These are phyloP conservation scores for Ogataea saltuana DNA, from an alignment of 805 yeast species.

Conservation along the genomic window DNA sequence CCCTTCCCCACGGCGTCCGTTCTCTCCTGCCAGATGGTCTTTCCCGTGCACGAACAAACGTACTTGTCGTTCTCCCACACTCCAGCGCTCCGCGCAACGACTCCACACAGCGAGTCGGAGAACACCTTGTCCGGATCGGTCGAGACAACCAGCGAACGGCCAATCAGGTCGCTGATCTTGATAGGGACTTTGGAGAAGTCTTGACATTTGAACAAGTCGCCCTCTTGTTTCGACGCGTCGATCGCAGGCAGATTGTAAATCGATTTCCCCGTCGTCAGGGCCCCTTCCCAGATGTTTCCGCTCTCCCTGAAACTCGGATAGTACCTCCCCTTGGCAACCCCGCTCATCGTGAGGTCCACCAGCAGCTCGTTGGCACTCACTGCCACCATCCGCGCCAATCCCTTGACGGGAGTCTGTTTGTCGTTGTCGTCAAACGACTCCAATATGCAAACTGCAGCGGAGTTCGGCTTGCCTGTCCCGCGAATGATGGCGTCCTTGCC, in stretches of 20 bases:
- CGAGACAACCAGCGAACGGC: constrained; percentile 61
- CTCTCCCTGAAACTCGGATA: constrained; percentile 65
- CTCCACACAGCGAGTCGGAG: constrained; percentile 65
- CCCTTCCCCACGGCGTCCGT: constrained; percentile 70
- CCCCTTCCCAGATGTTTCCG: constrained; percentile 79
- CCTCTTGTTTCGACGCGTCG: constrained; percentile 36
- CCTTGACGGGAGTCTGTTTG: constrained; percentile 64
- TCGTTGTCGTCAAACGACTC: constrained; percentile 64
- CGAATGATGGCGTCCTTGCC: constrained; percentile 91
- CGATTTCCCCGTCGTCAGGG: constrained; percentile 60
- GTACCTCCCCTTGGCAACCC: constrained; percentile 64
- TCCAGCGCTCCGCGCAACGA: constrained; percentile 95
- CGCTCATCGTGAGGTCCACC: constrained; percentile 78
- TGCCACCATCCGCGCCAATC: constrained; percentile 81
- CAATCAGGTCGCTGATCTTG: constrained; percentile 62
- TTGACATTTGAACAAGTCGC: constrained; percentile 42
- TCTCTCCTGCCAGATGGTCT: constrained; percentile 95
- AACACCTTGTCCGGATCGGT: constrained; percentile 40
- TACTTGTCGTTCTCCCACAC: constrained; percentile 94
- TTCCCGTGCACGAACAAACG: constrained; percentile 93
- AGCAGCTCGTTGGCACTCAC: constrained; percentile 52
- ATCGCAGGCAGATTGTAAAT: constrained; percentile 47
- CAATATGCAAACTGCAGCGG: constrained; percentile 88
- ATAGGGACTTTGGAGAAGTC: constrained; percentile 48
- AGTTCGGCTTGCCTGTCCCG: constrained; percentile 84